A percentile compares a stretch with the other conserved stretches of the same genome.
Conservation (phyloP, 371 early-diverging fungal genomes). For the Edhazardia aedis region DNA sequence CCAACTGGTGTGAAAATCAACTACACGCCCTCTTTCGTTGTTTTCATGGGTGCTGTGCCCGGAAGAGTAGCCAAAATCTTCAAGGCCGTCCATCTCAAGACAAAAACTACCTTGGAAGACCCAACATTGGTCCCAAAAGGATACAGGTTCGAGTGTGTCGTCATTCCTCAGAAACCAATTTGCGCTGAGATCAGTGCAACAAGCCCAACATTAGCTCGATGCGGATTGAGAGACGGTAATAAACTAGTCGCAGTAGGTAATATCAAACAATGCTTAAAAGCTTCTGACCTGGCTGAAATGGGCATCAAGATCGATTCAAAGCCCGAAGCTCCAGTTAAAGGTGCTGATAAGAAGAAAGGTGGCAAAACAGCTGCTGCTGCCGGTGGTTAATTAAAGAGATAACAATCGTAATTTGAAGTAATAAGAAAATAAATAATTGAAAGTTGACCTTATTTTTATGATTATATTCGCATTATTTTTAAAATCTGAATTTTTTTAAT, state of each 20-base stretch:
- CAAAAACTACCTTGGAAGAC: conserved; percentile 3
- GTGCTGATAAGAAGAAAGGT: not conserved
- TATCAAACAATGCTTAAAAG: conserved; percentile 5
- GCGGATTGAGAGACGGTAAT: conserved; percentile 43
- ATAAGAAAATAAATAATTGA: too few relatives aligned
- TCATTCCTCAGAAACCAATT: conserved; percentile 35
- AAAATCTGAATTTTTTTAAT: too few relatives aligned
- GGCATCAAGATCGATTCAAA: not conserved
- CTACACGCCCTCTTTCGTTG: conserved; percentile 39
- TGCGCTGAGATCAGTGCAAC: conserved; percentile 28
- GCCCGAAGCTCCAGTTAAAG: not conserved
- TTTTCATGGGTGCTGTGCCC: conserved; percentile 36
- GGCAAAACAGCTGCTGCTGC: too few relatives aligned
- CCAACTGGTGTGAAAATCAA: conserved; percentile 29
- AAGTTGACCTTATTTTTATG: too few relatives aligned
- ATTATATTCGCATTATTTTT: too few relatives aligned
- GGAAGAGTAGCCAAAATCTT: conserved; percentile 26
- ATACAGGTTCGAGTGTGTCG: conserved; percentile 20
- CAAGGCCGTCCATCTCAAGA: conserved; percentile 10
- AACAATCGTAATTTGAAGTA: too few relatives aligned
- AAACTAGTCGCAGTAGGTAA: conserved; percentile 37
- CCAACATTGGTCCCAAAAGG: conserved; percentile 12
- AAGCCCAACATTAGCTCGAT: conserved; percentile 39
- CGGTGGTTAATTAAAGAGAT: too few relatives aligned
- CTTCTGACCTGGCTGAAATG: not conserved